Conservation (phyloP, 2,329 filamentous ascomycete species). For the Colletotrichum somersetense region DNA sequence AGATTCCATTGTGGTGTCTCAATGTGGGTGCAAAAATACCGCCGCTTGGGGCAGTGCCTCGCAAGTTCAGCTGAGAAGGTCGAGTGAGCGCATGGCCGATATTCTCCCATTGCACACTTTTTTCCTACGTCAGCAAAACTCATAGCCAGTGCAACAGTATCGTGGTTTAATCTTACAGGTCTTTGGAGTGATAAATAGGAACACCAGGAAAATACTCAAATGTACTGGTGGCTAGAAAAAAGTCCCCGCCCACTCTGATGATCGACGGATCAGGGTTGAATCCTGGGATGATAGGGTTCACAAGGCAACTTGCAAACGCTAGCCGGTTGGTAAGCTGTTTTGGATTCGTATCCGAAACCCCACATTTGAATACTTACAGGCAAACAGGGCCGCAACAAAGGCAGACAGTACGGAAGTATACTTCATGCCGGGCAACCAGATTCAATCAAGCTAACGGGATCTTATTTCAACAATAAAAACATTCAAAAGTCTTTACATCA, state of each 20-base stretch:
- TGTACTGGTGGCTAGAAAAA: conserved; percentile 39
- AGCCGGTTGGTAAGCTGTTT: not conserved
- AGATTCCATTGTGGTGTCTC: conserved; percentile 36
- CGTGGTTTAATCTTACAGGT: conserved; percentile 21
- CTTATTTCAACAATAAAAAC: not conserved
- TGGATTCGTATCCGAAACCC: not conserved
- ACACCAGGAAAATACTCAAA: conserved; percentile 42
- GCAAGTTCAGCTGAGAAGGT: conserved; percentile 38
- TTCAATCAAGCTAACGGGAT: not conserved
- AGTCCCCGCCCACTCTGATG: conserved; percentile 37
- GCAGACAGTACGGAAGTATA: not conserved
- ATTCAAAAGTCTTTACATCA: not conserved
- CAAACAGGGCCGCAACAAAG: not conserved
- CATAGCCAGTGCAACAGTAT: not conserved
- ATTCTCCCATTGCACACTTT: conserved; percentile 40
- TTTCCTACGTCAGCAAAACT: not conserved
- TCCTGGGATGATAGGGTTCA: conserved; percentile 41
- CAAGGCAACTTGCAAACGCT: conserved; percentile 18
- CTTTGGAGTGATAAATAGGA: conserved; percentile 40
- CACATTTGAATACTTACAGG: not conserved
- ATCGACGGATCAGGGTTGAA: conserved; percentile 42
- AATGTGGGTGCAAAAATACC: conserved; percentile 40
- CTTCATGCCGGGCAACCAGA: not conserved
- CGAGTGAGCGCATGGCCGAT: conserved; percentile 39
- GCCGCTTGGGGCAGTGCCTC: conserved; percentile 40